These are phyloP conservation scores for Trichophyton rubrum DNA, from an alignment of 2,329 filamentous ascomycete genomes.

Conservation along the genomic window DNA sequence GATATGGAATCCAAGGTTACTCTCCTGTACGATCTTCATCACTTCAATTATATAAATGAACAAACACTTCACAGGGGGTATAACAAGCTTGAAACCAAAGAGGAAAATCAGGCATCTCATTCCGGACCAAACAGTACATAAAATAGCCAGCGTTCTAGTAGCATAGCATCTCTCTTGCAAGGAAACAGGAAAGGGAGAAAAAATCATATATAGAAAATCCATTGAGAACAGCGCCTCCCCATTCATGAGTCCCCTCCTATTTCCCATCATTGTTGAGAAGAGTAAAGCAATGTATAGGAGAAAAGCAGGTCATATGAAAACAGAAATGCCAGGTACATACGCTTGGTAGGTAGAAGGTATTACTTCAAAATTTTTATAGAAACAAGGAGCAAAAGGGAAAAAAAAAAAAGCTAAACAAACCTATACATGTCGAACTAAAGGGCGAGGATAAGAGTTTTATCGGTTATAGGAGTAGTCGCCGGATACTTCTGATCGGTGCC, in stretches of 20 bases:
- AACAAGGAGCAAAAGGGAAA: neutral
- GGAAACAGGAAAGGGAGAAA: neutral
- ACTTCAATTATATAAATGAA: neutral
- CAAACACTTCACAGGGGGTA: neutral
- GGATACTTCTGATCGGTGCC: slow-evolving; percentile 9
- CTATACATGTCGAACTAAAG: neutral
- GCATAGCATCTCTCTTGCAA: too few species aligned
- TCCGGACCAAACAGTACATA: neutral
- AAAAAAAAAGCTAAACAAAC: neutral
- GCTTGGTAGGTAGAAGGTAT: neutral
- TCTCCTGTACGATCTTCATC: neutral
- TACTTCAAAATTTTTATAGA: neutral
- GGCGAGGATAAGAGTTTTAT: neutral
- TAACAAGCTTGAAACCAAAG: neutral
- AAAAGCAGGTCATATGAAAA: neutral
- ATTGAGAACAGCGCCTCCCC: neutral
- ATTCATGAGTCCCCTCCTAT: neutral
- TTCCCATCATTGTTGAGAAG: neutral
- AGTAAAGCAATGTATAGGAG: neutral
- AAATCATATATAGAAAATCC: neutral
- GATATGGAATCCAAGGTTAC: neutral
- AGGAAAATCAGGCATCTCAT: too few species aligned
- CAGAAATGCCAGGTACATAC: neutral
- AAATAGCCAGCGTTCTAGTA: neutral
- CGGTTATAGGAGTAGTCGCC: slow-evolving; percentile 8